Evolutionary conservation across 257 asterid species (phyloP), one percentile per base, ranked within the genome.

Genomic region (Solanum pimpinellifolium): DNA sequence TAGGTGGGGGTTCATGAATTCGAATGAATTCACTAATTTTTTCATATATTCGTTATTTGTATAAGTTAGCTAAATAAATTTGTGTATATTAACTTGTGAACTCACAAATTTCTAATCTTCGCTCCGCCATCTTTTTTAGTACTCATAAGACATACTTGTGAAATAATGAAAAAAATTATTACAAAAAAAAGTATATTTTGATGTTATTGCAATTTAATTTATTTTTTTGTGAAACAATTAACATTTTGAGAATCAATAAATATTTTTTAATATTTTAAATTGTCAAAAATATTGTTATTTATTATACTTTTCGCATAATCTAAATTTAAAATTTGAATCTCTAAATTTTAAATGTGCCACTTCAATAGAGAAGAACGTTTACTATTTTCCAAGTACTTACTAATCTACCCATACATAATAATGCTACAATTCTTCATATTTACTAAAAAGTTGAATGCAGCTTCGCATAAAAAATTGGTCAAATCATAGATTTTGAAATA

Each of bases 21-120:
- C 59, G 9, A 0, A 49, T 21, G 0, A 49, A 49, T 0, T 0
- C 0, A 49, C 0, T 15, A 49, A 0, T 1, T 49, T 49, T 49
- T 49, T 16, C 3, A 16, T 16, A 49, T 1, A 15, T 0, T 0
- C 0, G 16, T 15, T 15, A 49, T 16, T 49, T 49, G 0, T 5
- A 6, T 49, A 5, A 15, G 21, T 15, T 2, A 49, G 2, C 2
- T 49, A 49, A 49, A 49, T 16, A 15, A 49, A 49, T 16, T 49
- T 49, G 2, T 49, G 3, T 16, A 49, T 49, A 49, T 16, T 6
- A 49, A 49, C 4, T 49, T 49, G 8, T 49, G 4, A 16, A 16
- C 3, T 1, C 0, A 1, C 9, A 49, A 15, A 49, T 21, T 49
- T 49, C 9, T 15, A 15, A 49, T 0, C 9, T 49, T 15, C 23